A percentile compares a stretch with the other conserved stretches of the same genome.
Evolutionary conservation across 1,284 basidiomycete species (phyloP).

Genomic region (Ustilago tritici): DNA sequence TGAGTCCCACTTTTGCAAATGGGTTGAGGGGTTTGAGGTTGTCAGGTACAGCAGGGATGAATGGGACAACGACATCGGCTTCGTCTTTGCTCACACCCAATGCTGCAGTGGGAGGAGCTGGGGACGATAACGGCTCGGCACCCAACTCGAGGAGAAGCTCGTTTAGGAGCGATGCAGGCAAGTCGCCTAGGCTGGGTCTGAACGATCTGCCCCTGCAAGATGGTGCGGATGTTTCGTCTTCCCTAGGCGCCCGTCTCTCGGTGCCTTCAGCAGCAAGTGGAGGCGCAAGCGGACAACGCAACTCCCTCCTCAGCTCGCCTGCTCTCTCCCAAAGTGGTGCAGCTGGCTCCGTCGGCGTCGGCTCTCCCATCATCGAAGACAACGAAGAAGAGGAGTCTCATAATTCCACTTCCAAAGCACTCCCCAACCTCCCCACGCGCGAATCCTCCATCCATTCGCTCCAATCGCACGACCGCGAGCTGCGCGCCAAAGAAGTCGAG

Average conservation of each 20-base stretch:
- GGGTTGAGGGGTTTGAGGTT: slow-evolving; percentile 48
- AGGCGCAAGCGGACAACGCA: slow-evolving; percentile 16
- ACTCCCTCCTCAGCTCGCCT: slow-evolving; percentile 29
- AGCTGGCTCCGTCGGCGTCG: slow-evolving; percentile 40
- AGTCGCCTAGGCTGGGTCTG: slow-evolving; percentile 27
- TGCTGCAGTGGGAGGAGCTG: neutral
- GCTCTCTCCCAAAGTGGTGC: slow-evolving; percentile 44
- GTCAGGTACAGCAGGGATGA: slow-evolving; percentile 34
- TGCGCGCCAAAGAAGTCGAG: slow-evolving; percentile 60
- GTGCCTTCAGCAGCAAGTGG: slow-evolving; percentile 19
- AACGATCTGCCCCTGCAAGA: slow-evolving; percentile 23
- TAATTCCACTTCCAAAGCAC: slow-evolving; percentile 15
- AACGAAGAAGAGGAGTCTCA: slow-evolving; percentile 42
- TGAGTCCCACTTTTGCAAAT: slow-evolving; percentile 47
- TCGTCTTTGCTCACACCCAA: slow-evolving; percentile 29
- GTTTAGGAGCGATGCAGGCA: slow-evolving; percentile 37
- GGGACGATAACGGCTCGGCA: slow-evolving; percentile 26
- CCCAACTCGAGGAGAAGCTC: slow-evolving; percentile 54
- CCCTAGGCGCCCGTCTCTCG: slow-evolving; percentile 26
- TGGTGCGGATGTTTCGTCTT: slow-evolving; percentile 12
- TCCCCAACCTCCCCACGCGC: slow-evolving; percentile 18
- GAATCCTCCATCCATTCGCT: slow-evolving; percentile 25
- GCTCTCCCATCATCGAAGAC: slow-evolving; percentile 52
- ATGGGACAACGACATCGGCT: slow-evolving; percentile 13
- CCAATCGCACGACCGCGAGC: slow-evolving; percentile 35